These are phyloP conservation scores for Plasmodium berghei DNA, from an alignment of 169 alveolate genomes.

Conservation along the genomic window DNA sequence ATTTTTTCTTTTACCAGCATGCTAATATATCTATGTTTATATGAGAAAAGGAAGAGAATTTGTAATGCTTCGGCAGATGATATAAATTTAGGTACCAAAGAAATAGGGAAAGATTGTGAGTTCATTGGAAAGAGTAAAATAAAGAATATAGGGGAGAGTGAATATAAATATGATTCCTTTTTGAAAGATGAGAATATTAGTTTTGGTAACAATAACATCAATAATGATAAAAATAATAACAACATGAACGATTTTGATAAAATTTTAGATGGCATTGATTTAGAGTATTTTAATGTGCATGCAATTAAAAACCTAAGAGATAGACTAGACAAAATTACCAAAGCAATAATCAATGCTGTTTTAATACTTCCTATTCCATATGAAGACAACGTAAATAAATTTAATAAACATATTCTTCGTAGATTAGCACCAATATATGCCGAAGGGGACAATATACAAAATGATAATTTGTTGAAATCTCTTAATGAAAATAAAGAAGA, in stretches of 20 bases:
- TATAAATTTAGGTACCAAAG: neutral
- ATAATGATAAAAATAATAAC: neutral
- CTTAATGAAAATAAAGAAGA: conserved; percentile 35
- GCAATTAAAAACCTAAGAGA: conserved; percentile 22
- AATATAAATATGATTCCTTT: conserved; percentile 5
- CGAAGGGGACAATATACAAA: conserved; percentile 61
- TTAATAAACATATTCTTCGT: conserved; percentile 38
- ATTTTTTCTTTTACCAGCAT: conserved; percentile 42
- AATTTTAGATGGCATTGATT: conserved; percentile 20
- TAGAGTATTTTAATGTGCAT: conserved; percentile 28
- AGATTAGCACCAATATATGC: conserved; percentile 73
- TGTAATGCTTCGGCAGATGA: neutral
- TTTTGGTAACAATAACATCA: neutral
- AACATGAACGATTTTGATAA: conserved; percentile 22
- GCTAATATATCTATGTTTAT: conserved; percentile 52
- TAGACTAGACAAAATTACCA: conserved; percentile 30
- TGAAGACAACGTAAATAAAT: conserved; percentile 33
- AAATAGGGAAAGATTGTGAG: neutral
- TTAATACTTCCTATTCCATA: conserved; percentile 67
- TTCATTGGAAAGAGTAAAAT: neutral
- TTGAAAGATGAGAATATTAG: conserved; percentile 18
- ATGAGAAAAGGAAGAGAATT: conserved; percentile 13
- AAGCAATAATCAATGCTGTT: conserved; percentile 52
- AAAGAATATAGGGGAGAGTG: neutral
- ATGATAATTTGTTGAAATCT: conserved; percentile 38